Evolutionary conservation across 495 filamentous ascomycete genomes (phyloP).

Genomic region (Cetradonia linearis): DNA sequence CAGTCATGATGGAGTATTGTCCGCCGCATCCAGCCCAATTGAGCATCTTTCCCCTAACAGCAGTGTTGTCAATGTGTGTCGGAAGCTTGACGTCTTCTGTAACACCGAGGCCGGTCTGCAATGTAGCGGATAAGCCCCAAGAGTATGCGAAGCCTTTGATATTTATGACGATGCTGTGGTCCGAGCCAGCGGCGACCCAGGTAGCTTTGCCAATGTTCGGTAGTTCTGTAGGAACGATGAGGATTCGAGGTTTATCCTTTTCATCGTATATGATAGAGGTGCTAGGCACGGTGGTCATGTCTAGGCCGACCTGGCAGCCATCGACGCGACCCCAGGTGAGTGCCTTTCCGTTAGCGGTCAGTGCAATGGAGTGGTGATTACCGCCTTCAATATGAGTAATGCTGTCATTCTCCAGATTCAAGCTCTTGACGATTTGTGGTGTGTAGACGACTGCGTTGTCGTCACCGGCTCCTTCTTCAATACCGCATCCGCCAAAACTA

Average conservation of each 20-base stretch:
- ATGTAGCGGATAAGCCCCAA: conserved; percentile 55
- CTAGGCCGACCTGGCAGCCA: conserved; percentile 47
- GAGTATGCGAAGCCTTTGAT: conserved; percentile 47
- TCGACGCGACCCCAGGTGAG: conserved; percentile 54
- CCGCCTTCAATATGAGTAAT: conserved; percentile 45
- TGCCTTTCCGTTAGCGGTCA: conserved; percentile 43
- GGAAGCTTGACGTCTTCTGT: conserved; percentile 47
- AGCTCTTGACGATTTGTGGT: conserved; percentile 49
- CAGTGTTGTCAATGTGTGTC: conserved; percentile 49
- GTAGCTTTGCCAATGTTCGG: conserved; percentile 36
- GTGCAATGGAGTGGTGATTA: conserved; percentile 47
- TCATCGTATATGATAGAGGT: conserved; percentile 44
- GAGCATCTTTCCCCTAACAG: conserved; percentile 44
- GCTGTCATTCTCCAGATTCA: conserved; percentile 37
- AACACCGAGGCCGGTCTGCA: conserved; percentile 52
- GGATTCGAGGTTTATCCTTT: conserved; percentile 42
- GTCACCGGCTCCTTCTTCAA: conserved; percentile 54
- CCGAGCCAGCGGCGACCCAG: conserved; percentile 41
- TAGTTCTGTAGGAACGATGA: conserved; percentile 43
- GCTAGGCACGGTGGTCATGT: conserved; percentile 34
- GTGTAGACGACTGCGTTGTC: conserved; percentile 47
- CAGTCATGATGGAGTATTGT: conserved; percentile 43
- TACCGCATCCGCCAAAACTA: conserved; percentile 72
- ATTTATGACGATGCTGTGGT: conserved; percentile 51
- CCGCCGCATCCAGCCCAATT: conserved; percentile 53